These are phyloP conservation scores for Heliamphora pulchella DNA, from an alignment of 179 eudicot species.

Conservation along the genomic window DNA sequence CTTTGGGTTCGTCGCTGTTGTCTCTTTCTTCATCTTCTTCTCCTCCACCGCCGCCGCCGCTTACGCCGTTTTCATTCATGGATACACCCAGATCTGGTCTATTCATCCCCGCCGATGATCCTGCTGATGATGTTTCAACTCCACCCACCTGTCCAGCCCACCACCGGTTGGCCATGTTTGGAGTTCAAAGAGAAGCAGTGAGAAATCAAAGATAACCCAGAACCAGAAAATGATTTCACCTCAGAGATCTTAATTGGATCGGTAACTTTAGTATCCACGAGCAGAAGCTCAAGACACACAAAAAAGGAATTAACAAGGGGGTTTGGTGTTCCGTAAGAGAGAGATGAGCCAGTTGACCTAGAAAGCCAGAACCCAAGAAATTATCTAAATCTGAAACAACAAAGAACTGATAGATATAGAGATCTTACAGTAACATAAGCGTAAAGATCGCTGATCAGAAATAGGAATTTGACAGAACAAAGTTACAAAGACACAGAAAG, in stretches of 20 bases:
- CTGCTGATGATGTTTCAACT: slow-evolving; percentile 25
- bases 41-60: slow-evolving; percentile 9
- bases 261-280: background rate
- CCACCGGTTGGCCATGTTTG: slow-evolving; percentile 49
- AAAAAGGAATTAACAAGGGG: background rate
- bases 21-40: slow-evolving; percentile 24
- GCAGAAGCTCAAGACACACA: background rate
- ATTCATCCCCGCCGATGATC: slow-evolving; percentile 17
- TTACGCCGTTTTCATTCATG: slow-evolving; percentile 15
- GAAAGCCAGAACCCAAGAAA: background rate
- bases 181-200: background rate
- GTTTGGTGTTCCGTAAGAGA: too few species aligned
- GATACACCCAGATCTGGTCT: slow-evolving; percentile 10
- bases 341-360: background rate
- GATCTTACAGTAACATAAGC: background rate
- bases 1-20: slow-evolving; percentile 28
- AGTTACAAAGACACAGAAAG: background rate
- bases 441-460: background rate
- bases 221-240: background rate
- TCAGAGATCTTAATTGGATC: background rate
- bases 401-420: background rate
- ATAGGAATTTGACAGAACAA: too few species aligned
- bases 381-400: background rate
- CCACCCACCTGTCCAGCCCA: slow-evolving; percentile 50
- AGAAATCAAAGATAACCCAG: background rate